Percentiles rank a stretch among this genome's conserved stretches.
Conservation (phyloP, 768 basidiomycete genomes). For the Termitomyces titanicus region DNA sequence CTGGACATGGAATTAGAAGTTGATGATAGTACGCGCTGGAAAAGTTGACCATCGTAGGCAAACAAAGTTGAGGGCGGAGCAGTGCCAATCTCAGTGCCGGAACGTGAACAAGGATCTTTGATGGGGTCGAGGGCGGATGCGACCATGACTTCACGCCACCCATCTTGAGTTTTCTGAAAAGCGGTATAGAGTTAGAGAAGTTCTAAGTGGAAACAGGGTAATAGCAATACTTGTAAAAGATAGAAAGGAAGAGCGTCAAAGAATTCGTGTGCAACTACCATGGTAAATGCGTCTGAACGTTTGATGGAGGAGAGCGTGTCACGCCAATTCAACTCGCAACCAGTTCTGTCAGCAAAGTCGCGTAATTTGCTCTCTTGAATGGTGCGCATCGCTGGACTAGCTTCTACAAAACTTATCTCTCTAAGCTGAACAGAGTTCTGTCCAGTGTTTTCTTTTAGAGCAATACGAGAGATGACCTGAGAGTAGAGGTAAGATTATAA, state of each 20-base stretch:
- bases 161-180: constrained; percentile 65
- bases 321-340: constrained; percentile 62
- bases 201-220: neutral
- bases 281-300: constrained; percentile 56
- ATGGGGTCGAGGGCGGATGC: constrained; percentile 32
- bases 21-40: constrained; percentile 67
- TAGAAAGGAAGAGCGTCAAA: constrained; percentile 96
- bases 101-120: constrained; percentile 12
- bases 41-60: constrained; percentile 28
- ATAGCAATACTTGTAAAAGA: constrained; percentile 64
- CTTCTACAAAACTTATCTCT: constrained; percentile 78
- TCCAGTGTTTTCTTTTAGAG: constrained; percentile 20
- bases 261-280: constrained; percentile 94
- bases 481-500: neutral
- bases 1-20: constrained; percentile 45
- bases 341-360: constrained; percentile 22
- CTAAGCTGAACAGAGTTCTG: constrained; percentile 26
- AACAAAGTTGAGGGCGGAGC: constrained; percentile 2
- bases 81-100: neutral
- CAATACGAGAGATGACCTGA: constrained; percentile 53
- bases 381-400: constrained; percentile 60
- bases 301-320: constrained; percentile 68
- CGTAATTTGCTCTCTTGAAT: constrained; percentile 56
- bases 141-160: constrained; percentile 87
- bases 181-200: neutral